A percentile compares a stretch with the other conserved stretches of the same genome.
Conservation (phyloP, 768 basidiomycete species). For the Pulveroboletus sp. region DNA sequence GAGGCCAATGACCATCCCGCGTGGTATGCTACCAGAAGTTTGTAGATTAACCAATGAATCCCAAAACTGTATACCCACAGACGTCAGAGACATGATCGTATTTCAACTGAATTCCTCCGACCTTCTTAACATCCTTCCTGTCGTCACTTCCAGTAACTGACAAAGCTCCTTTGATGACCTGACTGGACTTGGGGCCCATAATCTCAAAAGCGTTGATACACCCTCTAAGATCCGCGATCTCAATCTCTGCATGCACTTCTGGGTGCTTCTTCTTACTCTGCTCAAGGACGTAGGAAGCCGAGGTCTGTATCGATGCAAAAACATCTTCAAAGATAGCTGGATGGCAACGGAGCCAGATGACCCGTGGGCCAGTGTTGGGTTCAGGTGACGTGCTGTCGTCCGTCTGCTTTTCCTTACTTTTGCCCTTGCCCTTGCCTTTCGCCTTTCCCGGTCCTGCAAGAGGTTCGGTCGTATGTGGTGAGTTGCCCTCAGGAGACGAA, state of each 20-base stretch:
- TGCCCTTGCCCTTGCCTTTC: background rate
- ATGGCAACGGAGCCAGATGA: slow-evolving; percentile 76
- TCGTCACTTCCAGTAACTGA: slow-evolving; percentile 45
- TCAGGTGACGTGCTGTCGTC: slow-evolving; percentile 8
- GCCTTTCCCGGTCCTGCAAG: slow-evolving; percentile 8
- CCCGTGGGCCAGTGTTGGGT: slow-evolving; percentile 29
- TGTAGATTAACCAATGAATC: slow-evolving; percentile 53
- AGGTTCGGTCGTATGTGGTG: background rate
- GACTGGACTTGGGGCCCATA: slow-evolving; percentile 79
- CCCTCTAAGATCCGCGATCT: slow-evolving; percentile 67
- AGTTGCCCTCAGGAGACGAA: background rate
- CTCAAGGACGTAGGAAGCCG: slow-evolving; percentile 49
- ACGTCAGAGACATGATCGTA: background rate
- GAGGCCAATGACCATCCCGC: slow-evolving; percentile 74
- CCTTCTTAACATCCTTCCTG: slow-evolving; percentile 56
- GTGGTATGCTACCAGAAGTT: slow-evolving; percentile 60
- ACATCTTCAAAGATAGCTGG: slow-evolving; percentile 63
- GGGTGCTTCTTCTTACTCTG: slow-evolving; percentile 24
- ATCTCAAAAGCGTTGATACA: slow-evolving; percentile 82
- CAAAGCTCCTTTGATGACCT: slow-evolving; percentile 64
- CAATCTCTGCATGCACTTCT: slow-evolving; percentile 37
- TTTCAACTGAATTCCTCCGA: slow-evolving; percentile 17
- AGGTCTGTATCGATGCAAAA: slow-evolving; percentile 45
- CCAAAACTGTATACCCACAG: slow-evolving; percentile 42
- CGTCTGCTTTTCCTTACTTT: slow-evolving; percentile 32